A percentile compares a stretch with the other conserved stretches of the same genome.
These are phyloP conservation scores for Boletellus sp. DNA, from an alignment of 1,284 basidiomycete genomes.

Conservation along the genomic window DNA sequence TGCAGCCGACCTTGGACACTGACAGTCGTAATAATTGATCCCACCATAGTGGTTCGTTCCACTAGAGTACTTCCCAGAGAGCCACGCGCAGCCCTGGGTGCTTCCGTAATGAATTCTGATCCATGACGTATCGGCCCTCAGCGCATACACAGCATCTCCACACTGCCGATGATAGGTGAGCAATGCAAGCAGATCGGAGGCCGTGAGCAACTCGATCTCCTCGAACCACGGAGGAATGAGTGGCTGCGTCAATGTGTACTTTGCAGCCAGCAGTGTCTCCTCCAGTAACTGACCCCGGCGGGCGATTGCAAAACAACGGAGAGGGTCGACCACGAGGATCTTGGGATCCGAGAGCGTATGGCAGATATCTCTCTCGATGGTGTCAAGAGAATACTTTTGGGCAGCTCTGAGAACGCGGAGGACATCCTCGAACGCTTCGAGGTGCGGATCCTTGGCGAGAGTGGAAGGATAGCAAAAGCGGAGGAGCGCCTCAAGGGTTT, in stretches of 20 bases:
- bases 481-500: constrained; percentile 15
- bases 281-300: not conserved
- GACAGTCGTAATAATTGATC: not conserved
- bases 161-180: constrained; percentile 20
- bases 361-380: constrained; percentile 6
- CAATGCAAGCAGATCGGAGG: constrained; percentile 17
- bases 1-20: not conserved
- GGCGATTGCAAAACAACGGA: constrained; percentile 21
- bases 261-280: constrained; percentile 17
- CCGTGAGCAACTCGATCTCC: constrained; percentile 17
- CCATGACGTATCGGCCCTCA: constrained; percentile 13
- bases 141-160: constrained; percentile 9
- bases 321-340: constrained; percentile 12
- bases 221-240: constrained; percentile 17
- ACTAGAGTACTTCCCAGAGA: not conserved
- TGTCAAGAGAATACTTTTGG: constrained; percentile 17
- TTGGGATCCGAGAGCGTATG: constrained; percentile 12
- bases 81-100: constrained; percentile 2
- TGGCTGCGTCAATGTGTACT: constrained; percentile 12
- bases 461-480: constrained; percentile 25
- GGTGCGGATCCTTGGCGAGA: constrained; percentile 17
- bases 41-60: not conserved
- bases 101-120: constrained; percentile 14
- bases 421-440: constrained; percentile 10
- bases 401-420: constrained; percentile 11